phyloP scores from a whole-genome alignment of 495 filamentous ascomycete species.

The Aspergillus sparsus region DNA sequence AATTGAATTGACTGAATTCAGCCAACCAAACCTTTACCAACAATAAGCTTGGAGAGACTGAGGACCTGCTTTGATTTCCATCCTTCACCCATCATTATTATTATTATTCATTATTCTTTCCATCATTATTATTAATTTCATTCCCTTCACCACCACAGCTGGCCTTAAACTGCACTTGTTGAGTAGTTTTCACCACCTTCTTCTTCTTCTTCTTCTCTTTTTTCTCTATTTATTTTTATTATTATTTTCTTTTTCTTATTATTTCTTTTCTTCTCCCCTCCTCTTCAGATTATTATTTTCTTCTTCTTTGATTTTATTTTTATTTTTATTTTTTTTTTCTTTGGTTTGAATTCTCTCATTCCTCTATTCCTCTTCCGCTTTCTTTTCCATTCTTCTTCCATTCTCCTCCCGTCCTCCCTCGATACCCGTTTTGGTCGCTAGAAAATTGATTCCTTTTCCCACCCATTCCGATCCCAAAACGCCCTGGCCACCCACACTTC shows the following conservation, averaged over 20 bases:
- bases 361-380: neutral
- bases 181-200: neutral
- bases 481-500: constrained; percentile 36
- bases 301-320: constrained; percentile 7
- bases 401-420: constrained; percentile 22
- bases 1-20: neutral
- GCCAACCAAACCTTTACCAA: neutral
- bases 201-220: constrained; percentile 9
- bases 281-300: constrained; percentile 9
- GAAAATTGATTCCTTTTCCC: constrained; percentile 27
- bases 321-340: constrained; percentile 27
- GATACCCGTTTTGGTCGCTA: constrained; percentile 26
- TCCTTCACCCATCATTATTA: constrained; percentile 2
- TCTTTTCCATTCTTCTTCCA: constrained; percentile 13
- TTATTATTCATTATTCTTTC: neutral
- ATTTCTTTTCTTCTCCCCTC: constrained; percentile 8
- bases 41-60: neutral
- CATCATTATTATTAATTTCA: constrained; percentile 3
- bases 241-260: constrained; percentile 21
- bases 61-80: constrained; percentile 7
- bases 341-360: neutral
- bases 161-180: too few species aligned
- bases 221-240: constrained; percentile 5
- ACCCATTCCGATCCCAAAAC: constrained; percentile 27
- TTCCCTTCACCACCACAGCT: constrained; percentile 4